These are phyloP conservation scores for Scedosporium minutisporum DNA, from an alignment of 2,329 filamentous ascomycete genomes.

Conservation along the genomic window DNA sequence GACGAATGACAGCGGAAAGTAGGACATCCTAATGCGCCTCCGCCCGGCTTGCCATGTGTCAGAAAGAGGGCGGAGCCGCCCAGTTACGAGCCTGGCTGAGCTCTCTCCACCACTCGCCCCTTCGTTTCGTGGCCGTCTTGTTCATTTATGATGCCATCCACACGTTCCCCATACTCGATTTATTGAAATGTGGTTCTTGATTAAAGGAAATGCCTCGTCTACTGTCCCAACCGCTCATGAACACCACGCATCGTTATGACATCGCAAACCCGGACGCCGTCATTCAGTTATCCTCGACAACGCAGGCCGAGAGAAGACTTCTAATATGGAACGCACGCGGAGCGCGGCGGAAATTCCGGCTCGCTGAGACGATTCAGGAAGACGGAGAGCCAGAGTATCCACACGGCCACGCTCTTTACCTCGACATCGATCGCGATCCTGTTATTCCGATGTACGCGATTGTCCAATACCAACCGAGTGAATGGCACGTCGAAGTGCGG, in stretches of 20 bases:
- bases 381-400: not conserved
- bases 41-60: too few relatives aligned
- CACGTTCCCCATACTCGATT: not conserved
- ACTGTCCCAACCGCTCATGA: not conserved
- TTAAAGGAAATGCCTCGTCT: not conserved
- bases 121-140: too few relatives aligned
- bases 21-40: too few relatives aligned
- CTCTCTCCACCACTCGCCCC: too few relatives aligned
- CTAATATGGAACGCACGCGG: not conserved
- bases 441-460: constrained; percentile 3
- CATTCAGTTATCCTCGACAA: not conserved
- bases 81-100: too few relatives aligned
- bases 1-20: too few relatives aligned
- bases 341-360: not conserved
- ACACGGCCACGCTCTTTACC: not conserved
- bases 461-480: not conserved
- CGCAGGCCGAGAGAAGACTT: not conserved
- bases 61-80: too few relatives aligned
- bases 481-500: constrained; percentile 3
- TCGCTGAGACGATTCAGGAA: not conserved
- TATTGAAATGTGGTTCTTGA: not conserved
- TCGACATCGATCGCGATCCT: not conserved
- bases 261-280: not conserved
- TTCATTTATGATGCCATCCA: too few relatives aligned
- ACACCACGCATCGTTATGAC: not conserved